Conservation (phyloP, 257 asterid genomes). For the Solanum bulbocastanum region DNA sequence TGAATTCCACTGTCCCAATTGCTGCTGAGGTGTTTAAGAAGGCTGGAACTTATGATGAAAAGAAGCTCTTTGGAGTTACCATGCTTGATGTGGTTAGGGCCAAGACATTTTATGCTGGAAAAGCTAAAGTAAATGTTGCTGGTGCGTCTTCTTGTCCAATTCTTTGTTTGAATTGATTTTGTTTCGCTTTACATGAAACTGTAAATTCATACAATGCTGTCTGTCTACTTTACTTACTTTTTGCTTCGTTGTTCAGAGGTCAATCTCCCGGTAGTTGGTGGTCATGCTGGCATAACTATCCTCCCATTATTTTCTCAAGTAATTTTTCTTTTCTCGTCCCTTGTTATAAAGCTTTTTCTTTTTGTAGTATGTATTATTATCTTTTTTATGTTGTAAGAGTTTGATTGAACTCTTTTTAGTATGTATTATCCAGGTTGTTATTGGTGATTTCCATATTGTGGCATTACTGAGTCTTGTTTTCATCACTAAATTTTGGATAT, state of each 20-base stretch:
- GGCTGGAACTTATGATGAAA: conserved; percentile 69
- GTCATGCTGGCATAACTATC: conserved; percentile 92
- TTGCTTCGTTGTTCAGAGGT: conserved; percentile 35
- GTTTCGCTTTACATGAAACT: neutral
- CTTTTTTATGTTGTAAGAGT: neutral
- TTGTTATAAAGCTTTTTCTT: neutral
- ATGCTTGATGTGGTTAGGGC: conserved; percentile 97
- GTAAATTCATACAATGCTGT: neutral
- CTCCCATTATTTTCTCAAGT: conserved; percentile 95
- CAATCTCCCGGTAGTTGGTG: conserved; percentile 88
- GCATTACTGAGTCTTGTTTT: neutral
- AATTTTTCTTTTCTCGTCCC: neutral
- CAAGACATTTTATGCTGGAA: conserved; percentile 82
- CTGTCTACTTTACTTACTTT: neutral
- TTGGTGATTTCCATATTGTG: neutral
- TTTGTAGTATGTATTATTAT: neutral
- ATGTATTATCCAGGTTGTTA: neutral
- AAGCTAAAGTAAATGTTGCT: conserved; percentile 65
- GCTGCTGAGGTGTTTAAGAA: conserved; percentile 88
- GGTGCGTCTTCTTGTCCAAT: conserved; percentile 19
- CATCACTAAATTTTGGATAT: neutral
- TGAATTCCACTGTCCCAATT: conserved; percentile 87
- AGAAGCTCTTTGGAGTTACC: conserved; percentile 75
- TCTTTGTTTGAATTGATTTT: neutral
- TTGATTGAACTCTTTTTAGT: neutral